Evolutionary conservation across 2,329 filamentous ascomycete genomes (phyloP).

Genomic region (Leptographium procerum): DNA sequence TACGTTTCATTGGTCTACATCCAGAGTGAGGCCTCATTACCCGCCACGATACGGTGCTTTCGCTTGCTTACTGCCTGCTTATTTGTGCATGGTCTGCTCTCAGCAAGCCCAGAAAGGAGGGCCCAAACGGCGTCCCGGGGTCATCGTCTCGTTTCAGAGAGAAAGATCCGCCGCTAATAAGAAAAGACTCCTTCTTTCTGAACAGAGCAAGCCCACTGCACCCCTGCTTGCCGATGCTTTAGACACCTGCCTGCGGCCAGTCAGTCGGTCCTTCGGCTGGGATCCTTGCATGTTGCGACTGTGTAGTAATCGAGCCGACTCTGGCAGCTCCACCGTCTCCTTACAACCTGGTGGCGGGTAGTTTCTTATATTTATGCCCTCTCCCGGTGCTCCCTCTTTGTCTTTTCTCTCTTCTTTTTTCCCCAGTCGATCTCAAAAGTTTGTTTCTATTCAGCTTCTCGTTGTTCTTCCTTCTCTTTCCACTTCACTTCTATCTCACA

Average conservation of each 20-base stretch:
- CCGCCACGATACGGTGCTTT: neutral
- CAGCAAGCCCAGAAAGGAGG: neutral
- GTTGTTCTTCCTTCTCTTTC: slow-evolving; percentile 12
- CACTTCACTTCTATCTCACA: slow-evolving; percentile 19
- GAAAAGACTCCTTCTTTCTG: neutral
- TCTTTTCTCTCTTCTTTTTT: slow-evolving; percentile 14
- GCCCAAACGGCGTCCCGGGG: neutral
- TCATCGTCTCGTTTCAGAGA: neutral
- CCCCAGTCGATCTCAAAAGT: slow-evolving; percentile 6
- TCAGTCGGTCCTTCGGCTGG: too few species aligned
- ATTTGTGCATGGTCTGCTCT: neutral
- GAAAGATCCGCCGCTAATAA: neutral
- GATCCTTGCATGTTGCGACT: too few species aligned
- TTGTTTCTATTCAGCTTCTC: slow-evolving; percentile 12
- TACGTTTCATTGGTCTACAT: neutral
- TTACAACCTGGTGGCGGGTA: neutral
- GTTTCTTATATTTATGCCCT: neutral
- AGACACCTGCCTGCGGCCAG: too few species aligned
- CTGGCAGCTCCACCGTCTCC: neutral
- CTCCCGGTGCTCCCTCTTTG: slow-evolving; percentile 17
- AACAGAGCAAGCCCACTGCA: too few species aligned
- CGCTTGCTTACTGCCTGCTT: neutral
- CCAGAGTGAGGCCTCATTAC: neutral
- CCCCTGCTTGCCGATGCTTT: neutral
- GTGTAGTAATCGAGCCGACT: neutral